Evolutionary conservation across 768 basidiomycete genomes (phyloP), one percentile per base, ranked within the genome.

Genomic region (Royoungia palumana): DNA sequence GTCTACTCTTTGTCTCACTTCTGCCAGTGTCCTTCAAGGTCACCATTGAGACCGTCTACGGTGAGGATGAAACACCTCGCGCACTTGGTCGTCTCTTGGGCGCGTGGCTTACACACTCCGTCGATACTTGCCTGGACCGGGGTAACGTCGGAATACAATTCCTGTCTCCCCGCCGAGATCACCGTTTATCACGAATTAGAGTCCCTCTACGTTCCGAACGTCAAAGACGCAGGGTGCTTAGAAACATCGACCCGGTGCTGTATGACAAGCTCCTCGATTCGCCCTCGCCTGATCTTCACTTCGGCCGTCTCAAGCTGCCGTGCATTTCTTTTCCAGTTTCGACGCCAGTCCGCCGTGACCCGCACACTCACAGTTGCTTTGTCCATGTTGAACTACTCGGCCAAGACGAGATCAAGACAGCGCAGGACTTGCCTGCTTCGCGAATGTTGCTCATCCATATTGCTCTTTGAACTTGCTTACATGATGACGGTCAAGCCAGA

Each of bases 41-140:
- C 21, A 49, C 36, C 7, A 42, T 64, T 6, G 46, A 49, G 17
- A 25, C 60, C 9, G 41, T 46, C 25, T 65, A 65, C 27, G 64
- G 64, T 3, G 61, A 54, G 14, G 63, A 59, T 11, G 49, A 55
- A 39, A 40, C 7, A 2, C 44, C 44, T 5, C 56, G 46, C 17
- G 63, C 63, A 3, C 51, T 65, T 5, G 49, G 55, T 39, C 56
- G 63, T 37, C 46, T 65, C 2, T 28, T 58, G 42, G 50, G 28
- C 4, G 39, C 43, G 3, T 20, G 61, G 9, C 40, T 61, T 3
- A 47, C 40, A 13, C 39, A 32, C 10, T 64, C 62, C 1, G 49
- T 41, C 13, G 62, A 62, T 58, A 30, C 41, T 62, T 11, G 52
- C 40, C 16, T 62, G 61, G 58, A 52, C 46, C 2, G 61, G 61